These are phyloP conservation scores for Coriaria nepalensis DNA, from an alignment of 306 rosid species.

Conservation along the genomic window DNA sequence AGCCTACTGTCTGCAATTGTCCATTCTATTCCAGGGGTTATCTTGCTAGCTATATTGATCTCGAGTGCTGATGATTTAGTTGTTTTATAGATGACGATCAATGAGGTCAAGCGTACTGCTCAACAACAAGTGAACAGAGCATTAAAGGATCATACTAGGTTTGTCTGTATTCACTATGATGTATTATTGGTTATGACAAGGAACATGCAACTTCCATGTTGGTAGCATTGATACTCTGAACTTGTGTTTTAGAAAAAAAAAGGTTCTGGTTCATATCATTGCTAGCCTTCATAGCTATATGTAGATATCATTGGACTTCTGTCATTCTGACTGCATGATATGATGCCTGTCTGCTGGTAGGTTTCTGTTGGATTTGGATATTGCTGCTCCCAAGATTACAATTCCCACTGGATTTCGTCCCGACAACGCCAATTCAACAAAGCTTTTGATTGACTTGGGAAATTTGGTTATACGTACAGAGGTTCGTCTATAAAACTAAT, in stretches of 20 bases:
- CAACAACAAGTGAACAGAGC: conserved; percentile 92
- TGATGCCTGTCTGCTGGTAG: conserved; percentile 37
- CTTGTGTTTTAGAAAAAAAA: too few species aligned
- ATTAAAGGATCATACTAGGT: conserved; percentile 80
- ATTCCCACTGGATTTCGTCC: conserved; percentile 88
- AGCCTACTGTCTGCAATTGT: too few species aligned
- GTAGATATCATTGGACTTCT: too few species aligned
- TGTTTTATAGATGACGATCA: conserved; percentile 63
- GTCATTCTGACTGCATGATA: too few species aligned
- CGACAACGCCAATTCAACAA: conserved; percentile 53
- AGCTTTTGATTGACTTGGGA: conserved; percentile 88
- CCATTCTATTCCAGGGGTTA: conserved; percentile 8
- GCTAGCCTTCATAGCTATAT: too few species aligned
- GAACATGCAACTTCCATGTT: too few species aligned
- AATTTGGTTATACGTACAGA: conserved; percentile 66
- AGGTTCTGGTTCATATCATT: too few species aligned
- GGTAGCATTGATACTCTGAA: too few species aligned
- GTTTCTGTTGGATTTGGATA: conserved; percentile 87
- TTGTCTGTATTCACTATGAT: too few species aligned
- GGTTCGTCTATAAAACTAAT: conserved; percentile 28
- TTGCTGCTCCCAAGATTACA: conserved; percentile 96
- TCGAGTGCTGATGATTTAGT: conserved; percentile 14
- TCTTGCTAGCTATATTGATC: conserved; percentile 4
- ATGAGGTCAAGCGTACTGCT: conserved; percentile 91
- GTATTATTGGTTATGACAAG: too few species aligned